Base-by-base conservation (phyloP, 495 filamentous ascomycete species). In the Darksidea phi region DNA sequence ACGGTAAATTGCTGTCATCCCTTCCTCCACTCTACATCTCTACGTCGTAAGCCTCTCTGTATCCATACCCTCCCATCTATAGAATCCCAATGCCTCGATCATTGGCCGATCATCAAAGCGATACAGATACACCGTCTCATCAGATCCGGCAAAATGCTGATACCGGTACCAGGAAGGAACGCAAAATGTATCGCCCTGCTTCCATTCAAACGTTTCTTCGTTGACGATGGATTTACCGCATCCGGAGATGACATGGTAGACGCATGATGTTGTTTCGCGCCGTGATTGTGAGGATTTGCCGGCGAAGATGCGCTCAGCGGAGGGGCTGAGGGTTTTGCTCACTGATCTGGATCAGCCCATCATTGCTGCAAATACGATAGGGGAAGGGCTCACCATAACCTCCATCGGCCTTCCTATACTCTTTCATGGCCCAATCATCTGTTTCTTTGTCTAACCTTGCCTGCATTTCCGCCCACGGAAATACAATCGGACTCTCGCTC, bases 91-190 rank as follows among this genome's bases (percentile, higher is more conserved):
- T 10, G 74, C 70, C 37, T 73, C 71, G 25, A 78, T 48, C 75
- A 80, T 78, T 0, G 76, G 75, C 57, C 70, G 73, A 57, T 79
- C 76, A 62, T 80, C 75, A 59, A 80, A 79, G 0, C 72, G 72
- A 57, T 77, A 79, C 34, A 78, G 58, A 68, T 80, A 78, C 0
- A 77, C 75, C 18, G 70, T 70, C 53, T 74, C 72, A 6, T 48
- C 68, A 1, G 32, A 21, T 24, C 62, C 59, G 5, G 74, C 76
- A 58, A 74, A 75, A 63, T 78, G 76, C 66, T 78, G 71, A 54
- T 75, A 77, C 41, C 56, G 67, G 42, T 74, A 66, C 76, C 78
- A 79, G 6, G 75, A 66, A 1, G 77, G 78, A 20, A 80, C 64
- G 54, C 74, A 76, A 53, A 79, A 79, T 0, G 76, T 80, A 61